These are phyloP conservation scores for Eutrema yunnanense DNA, from an alignment of 345 rosid species.

Conservation along the genomic window DNA sequence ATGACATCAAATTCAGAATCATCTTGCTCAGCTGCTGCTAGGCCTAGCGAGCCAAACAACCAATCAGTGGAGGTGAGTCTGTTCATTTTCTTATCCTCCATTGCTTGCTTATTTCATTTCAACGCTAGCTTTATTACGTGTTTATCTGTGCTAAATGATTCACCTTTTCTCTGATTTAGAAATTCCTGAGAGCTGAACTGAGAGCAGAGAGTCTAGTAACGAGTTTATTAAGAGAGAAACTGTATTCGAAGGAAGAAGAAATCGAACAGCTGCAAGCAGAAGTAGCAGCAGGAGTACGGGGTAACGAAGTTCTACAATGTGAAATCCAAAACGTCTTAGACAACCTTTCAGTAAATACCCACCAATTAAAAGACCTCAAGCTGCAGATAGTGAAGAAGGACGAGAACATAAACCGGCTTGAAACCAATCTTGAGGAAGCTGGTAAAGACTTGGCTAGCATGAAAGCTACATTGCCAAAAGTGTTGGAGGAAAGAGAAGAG, in stretches of 20 bases:
- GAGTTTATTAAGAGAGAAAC: slow-evolving; percentile 69
- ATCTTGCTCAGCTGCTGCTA: not conserved
- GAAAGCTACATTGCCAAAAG: slow-evolving; percentile 64
- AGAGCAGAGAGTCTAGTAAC: slow-evolving; percentile 74
- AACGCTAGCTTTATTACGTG: not conserved
- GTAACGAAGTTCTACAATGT: slow-evolving; percentile 63
- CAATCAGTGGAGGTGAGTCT: slow-evolving; percentile 52
- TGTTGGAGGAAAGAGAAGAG: slow-evolving; percentile 71
- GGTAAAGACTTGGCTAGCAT: slow-evolving; percentile 41
- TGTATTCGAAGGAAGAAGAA: slow-evolving; percentile 76
- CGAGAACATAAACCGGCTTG: slow-evolving; percentile 41
- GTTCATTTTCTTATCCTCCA: not conserved
- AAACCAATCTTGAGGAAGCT: slow-evolving; percentile 55
- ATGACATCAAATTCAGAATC: slow-evolving; percentile 34
- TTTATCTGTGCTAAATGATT: slow-evolving; percentile 16
- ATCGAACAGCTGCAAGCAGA: slow-evolving; percentile 83
- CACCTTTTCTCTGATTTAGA: slow-evolving; percentile 31
- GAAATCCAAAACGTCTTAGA: slow-evolving; percentile 68
- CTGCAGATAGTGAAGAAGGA: slow-evolving; percentile 84
- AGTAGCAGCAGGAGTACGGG: slow-evolving; percentile 68
- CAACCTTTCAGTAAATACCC: slow-evolving; percentile 53
- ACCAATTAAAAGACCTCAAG: slow-evolving; percentile 75
- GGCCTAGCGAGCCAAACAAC: slow-evolving; percentile 28
- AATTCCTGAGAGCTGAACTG: slow-evolving; percentile 48
- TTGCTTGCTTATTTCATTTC: not conserved